Base-by-base conservation (phyloP, 1,284 basidiomycete genomes). In the Boletellus sp. region DNA sequence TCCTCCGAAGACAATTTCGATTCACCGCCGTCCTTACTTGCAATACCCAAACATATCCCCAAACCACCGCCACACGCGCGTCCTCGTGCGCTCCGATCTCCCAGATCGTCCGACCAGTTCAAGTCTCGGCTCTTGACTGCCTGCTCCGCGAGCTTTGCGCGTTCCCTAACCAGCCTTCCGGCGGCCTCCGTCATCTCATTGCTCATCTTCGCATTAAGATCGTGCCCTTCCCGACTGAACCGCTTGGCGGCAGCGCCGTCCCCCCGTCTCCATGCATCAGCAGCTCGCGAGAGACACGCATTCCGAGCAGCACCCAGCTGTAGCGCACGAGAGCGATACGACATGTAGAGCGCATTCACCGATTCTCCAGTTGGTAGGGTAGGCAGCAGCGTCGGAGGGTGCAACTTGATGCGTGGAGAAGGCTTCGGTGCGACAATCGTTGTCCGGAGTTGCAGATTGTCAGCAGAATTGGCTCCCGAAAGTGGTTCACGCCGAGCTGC, bases 231-330 rank as follows among this genome's bases (percentile, higher is more conserved):
- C 37, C 90, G 76, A 59, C 88, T 92, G 74, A 95, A 97, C 44
- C 93, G 79, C 69, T 97, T 96, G 21, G 96, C 96, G 0, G 91
- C 89, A 0, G 93, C 93, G 4, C 95, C 95, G 60, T 99, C 95
- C 5, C 95, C 94, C 12, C 91, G 81, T 42, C 92, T 79, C 89
- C 92, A 98, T 3, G 95, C 93, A 64, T 97, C 93, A 1, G 96
- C 93, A 5, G 96, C 96, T 41, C 93, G 85, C 3, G 91, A 92
- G n/a, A 99, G 79, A 65, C 92, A 96, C 12, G 93, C 92, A 64
- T 98, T 98, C 32, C 96, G 79, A 36, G 93, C 92, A 8, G 93
- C 91, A 38, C 93, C 94, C 7, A 98, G 83, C 58, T 96, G 89
- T 54, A 97, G 78, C 21, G 91, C 91, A 24, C 89, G 82, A 30